Conservation (phyloP, 202 grass and related monocot species). For the Schoenoplectus triqueter region DNA sequence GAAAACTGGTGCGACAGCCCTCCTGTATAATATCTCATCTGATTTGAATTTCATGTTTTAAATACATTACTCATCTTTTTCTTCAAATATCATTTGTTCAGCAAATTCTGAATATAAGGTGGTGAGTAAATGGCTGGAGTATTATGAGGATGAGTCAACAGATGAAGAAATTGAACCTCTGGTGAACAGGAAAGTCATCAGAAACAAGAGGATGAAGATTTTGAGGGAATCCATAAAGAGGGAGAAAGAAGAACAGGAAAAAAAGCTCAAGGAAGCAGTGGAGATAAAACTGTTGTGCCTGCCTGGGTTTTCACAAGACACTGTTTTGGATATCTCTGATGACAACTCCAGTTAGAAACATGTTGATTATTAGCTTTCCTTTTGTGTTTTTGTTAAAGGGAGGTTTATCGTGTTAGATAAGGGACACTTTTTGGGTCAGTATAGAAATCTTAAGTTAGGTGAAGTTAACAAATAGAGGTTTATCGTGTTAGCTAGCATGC, state of each 20-base stretch:
- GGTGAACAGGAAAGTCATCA: slow-evolving; percentile 36
- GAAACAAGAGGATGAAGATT: slow-evolving; percentile 35
- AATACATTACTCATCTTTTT: neutral
- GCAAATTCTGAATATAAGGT: slow-evolving; percentile 25
- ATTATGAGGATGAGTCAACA: slow-evolving; percentile 40
- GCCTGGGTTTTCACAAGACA: slow-evolving; percentile 25
- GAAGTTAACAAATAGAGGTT: slow-evolving; percentile 1
- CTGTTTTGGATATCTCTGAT: slow-evolving; percentile 28
- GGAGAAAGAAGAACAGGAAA: slow-evolving; percentile 31
- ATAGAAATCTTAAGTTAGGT: neutral
- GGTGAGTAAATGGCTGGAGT: slow-evolving; percentile 43
- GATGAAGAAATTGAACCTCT: slow-evolving; percentile 40
- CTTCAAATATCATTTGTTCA: neutral
- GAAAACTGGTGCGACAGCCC: neutral
- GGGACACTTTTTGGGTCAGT: neutral
- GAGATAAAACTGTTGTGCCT: neutral
- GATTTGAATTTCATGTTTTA: neutral
- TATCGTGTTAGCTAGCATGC: neutral
- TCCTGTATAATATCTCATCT: neutral
- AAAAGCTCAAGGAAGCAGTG: neutral
- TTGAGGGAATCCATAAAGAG: slow-evolving; percentile 34
- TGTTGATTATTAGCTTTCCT: neutral
- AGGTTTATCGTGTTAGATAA: neutral
- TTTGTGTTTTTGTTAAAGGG: neutral
- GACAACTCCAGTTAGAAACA: neutral